Conservation (phyloP, 495 filamentous ascomycete species). For the Lineolata rhizophorae region DNA sequence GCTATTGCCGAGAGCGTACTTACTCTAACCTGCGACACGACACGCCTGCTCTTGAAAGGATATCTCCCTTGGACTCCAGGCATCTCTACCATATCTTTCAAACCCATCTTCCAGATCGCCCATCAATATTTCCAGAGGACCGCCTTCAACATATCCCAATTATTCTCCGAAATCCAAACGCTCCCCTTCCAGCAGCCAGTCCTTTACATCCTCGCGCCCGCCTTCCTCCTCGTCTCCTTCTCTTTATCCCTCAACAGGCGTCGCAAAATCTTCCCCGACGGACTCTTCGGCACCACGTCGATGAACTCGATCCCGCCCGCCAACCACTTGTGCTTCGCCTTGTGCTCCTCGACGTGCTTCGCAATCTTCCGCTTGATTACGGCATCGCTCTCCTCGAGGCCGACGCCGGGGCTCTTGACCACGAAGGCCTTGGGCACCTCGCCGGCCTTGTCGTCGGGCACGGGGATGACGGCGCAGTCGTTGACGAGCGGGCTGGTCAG, state of each 20-base stretch:
- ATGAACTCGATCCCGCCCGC: constrained; percentile 67
- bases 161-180: no score
- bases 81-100: no score
- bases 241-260: constrained; percentile 62
- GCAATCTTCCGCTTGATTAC: constrained; percentile 38
- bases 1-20: no score
- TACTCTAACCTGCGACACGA: no score
- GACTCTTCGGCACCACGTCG: constrained; percentile 63
- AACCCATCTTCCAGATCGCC: no score
- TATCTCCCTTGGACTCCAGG: no score
- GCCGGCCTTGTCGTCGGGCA: constrained; percentile 51
- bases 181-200: no score
- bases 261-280: constrained; percentile 80
- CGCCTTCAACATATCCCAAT: no score
- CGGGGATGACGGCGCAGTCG: constrained; percentile 66
- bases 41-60: no score
- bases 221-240: constrained; percentile 39
- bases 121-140: no score
- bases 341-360: constrained; percentile 63
- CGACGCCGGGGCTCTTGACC: constrained; percentile 42
- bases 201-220: constrained; percentile 35
- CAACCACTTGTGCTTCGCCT: constrained; percentile 76
- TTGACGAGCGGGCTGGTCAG: constrained; percentile 61
- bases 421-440: constrained; percentile 81
- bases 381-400: constrained; percentile 34